These are phyloP conservation scores for Trichoderma atroviride DNA, from an alignment of 2,329 filamentous ascomycete species.

Conservation along the genomic window DNA sequence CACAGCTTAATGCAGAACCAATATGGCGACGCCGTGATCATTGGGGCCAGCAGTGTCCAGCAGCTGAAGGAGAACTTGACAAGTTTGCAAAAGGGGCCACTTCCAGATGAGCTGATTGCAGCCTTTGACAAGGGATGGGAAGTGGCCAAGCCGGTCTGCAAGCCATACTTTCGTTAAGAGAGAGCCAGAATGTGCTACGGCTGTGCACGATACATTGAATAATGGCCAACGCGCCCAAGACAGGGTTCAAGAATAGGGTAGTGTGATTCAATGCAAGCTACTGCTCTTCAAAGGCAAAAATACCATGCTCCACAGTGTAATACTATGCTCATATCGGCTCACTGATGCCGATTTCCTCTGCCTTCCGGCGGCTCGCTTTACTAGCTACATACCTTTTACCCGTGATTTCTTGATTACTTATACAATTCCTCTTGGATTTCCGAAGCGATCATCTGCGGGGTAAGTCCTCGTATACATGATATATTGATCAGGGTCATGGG, in stretches of 20 bases:
- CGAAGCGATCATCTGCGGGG: slow-evolving; percentile 3
- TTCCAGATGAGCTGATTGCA: slow-evolving; percentile 23
- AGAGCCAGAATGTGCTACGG: too few species aligned
- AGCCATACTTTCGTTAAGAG: slow-evolving; percentile 20
- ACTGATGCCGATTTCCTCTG: neutral
- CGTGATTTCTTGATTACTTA: neutral
- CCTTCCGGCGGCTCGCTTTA: neutral
- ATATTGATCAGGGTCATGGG: neutral
- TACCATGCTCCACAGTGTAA: neutral
- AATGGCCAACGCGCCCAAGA: neutral
- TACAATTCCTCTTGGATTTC: neutral
- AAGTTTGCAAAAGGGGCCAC: slow-evolving; percentile 23
- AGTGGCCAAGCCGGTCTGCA: slow-evolving; percentile 13
- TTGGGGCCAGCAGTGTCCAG: slow-evolving; percentile 22
- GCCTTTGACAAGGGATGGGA: slow-evolving; percentile 26
- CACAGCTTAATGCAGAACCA: slow-evolving; percentile 22
- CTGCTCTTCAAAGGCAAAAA: neutral
- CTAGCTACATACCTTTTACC: neutral
- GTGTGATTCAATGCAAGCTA: neutral
- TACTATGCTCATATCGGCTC: neutral
- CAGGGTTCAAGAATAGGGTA: neutral
- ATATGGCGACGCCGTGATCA: slow-evolving; percentile 21
- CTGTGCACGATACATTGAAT: neutral
- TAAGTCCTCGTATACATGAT: neutral
- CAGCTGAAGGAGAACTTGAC: slow-evolving; percentile 24